Evolutionary conservation across 2,329 filamentous ascomycete genomes (phyloP), one percentile per base, ranked within the genome.

Genomic region (Aspergillus vadensis): DNA sequence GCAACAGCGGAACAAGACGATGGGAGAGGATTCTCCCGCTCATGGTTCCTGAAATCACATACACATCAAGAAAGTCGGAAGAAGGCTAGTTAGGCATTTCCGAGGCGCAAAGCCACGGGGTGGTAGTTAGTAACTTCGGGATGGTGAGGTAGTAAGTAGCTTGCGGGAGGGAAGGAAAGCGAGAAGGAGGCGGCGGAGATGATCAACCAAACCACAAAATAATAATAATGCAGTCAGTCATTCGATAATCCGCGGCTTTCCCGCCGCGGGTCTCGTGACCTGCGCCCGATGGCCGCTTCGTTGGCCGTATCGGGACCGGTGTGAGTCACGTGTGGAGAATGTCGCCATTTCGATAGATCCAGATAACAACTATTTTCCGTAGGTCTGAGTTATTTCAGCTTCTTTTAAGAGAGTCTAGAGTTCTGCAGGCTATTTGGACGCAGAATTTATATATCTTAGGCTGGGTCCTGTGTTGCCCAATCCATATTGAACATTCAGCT

Each of bases 11-110:
- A 78, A 86, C 81, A 69, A 90, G 83, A 79, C 90, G 87, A 74
- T 88, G 86, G 77, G 90, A 88, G 79, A 93, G 82, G 71, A 91
- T 86, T 83, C 90, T 88, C 82, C 85, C 86, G 80, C 86, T 89
- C 87, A 90, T 89, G 71, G 73, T 79, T 77, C 69, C 66, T 62
- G 68, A 67, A 63, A 71, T 73, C 69, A 72, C 76, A 79, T 78
- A 70, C 67, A 74, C 68, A 49, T 68, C 63, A 59, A 54, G 61
- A 59, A 30, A 36, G 32, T 57, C 12, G 56, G 50, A 25, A 58
- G 32, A 47, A 56, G 58, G 25, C 23, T 60, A 61, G 53, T 21
- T 27, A 48, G 60, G 63, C 68, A 69, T 70, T 58, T 68, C 66
- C 66, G 60, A 65, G 66, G 32, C 32, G 61, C 47, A 32, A 25